phyloP scores from a whole-genome alignment of 2,329 filamentous ascomycete species.

The Ophiostoma himal-ulmi region DNA sequence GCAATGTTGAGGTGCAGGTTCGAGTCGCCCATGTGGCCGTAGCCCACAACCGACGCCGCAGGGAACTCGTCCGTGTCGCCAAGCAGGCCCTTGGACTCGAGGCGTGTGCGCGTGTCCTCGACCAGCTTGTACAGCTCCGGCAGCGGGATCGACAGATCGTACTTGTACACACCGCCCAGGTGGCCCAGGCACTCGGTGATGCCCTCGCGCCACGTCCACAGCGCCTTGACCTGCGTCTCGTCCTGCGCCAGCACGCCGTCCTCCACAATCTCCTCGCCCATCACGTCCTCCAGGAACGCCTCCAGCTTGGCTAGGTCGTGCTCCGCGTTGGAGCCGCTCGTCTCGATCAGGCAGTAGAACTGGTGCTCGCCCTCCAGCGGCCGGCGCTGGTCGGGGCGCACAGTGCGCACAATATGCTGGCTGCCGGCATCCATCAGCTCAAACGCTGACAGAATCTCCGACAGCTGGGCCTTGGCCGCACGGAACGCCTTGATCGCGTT shows the following conservation, averaged over 20 bases:
- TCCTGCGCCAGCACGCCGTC: conserved; percentile 92
- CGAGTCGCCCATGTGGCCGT: conserved; percentile 96
- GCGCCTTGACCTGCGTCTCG: conserved; percentile 75
- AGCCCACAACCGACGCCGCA: conserved; percentile 86
- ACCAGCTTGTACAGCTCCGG: conserved; percentile 82
- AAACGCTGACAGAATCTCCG: conserved; percentile 94
- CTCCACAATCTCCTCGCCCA: conserved; percentile 76
- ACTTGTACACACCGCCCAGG: conserved; percentile 95
- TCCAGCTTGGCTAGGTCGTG: conserved; percentile 92
- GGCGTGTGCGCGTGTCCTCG: conserved; percentile 69
- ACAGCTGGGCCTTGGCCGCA: conserved; percentile 82
- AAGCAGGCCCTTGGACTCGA: conserved; percentile 69
- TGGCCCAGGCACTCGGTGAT: conserved; percentile 85
- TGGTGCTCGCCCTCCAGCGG: conserved; percentile 80
- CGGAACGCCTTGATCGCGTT: conserved; percentile 80
- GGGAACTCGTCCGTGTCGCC: conserved; percentile 70
- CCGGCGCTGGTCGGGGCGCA: conserved; percentile 65
- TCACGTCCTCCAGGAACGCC: conserved; percentile 79
- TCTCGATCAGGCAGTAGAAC: conserved; percentile 96
- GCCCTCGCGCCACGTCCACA: conserved; percentile 92
- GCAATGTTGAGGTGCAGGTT: conserved; percentile 93
- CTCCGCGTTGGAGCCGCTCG: conserved; percentile 86
- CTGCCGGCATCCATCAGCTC: conserved; percentile 90
- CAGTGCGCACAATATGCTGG: conserved; percentile 68
- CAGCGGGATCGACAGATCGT: conserved; percentile 92